Base-by-base conservation (phyloP, 371 early-diverging fungal genomes). In the Coemansia sp. region DNA sequence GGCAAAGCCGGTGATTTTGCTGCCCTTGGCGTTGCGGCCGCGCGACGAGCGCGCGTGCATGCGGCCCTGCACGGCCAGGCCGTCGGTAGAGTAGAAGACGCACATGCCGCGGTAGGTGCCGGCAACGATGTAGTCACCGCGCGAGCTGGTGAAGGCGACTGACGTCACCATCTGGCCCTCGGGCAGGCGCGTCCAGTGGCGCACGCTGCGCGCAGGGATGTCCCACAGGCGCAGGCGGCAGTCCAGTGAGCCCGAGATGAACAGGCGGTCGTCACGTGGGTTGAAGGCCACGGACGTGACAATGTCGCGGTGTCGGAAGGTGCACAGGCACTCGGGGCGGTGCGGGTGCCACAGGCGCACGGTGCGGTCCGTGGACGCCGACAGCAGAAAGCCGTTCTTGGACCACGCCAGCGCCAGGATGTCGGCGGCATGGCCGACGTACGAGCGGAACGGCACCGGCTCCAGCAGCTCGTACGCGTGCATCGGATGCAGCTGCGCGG, bases 371-470 rank as follows among this genome's bases (percentile, higher is more conserved):
- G 89, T 84, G 12, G 93, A 91, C n/a, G 89, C 85, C 2, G 92
- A 86, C 16, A 90, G 75, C 5, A 95, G 64, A 66, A 94, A 94
- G 29, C 87, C 85, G 66, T 86, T 88, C 74, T 85, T 86, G 46
- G 92, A 91, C 96, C 96, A 94, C 44, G 89, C 80, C n/a, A 94
- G 60, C 64, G 91, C 88, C 18, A 92, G 77, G 18, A 95, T 80
- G 62, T 88, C 88, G 0, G 84, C 83, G 1, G 77, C 70, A 75
- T 95, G 93, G 0, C 90, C 92, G 2, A 56, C 65, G 66, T 84
- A 94, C 11, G 84, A 82, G 11, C 88, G 82, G 39, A 83, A 77
- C 8, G 93, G 91, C 18, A 77, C 67, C 16, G 82, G 79, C 51
- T 85, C 77, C 67, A 94, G 90, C 2, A 93, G 63, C 66, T 77